Conservation (phyloP, 2,329 filamentous ascomycete genomes). For the Aurifilum marmelostoma region DNA sequence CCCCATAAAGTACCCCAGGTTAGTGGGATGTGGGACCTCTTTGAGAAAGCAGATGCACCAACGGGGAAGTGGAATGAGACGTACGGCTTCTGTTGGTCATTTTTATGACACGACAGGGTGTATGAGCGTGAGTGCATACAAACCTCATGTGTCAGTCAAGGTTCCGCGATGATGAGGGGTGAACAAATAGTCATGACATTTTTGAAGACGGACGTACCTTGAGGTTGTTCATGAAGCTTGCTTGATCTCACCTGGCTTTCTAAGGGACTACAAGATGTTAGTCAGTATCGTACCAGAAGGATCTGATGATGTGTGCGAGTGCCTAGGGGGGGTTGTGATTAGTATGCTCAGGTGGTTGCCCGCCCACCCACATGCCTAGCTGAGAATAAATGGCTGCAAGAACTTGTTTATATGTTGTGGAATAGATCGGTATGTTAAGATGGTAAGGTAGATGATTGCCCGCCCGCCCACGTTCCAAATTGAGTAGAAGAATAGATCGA, state of each 20-base stretch:
- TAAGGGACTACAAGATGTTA: not conserved
- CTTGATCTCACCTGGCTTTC: not conserved
- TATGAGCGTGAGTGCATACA: not conserved
- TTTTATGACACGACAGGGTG: not conserved
- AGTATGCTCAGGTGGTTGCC: not conserved
- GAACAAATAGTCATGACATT: not conserved
- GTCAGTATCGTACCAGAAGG: not conserved
- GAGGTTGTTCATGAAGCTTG: not conserved
- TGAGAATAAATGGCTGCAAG: not conserved
- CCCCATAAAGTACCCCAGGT: not conserved
- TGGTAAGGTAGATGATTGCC: not conserved
- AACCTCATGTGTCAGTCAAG: not conserved
- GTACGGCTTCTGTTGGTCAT: not conserved
- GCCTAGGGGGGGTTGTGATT: not conserved
- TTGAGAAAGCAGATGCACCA: too few species aligned
- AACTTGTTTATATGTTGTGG: not conserved
- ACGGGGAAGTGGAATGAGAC: not conserved
- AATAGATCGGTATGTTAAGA: not conserved
- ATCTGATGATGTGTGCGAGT: not conserved
- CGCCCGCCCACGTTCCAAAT: slow-evolving; percentile 1
- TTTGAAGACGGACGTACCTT: not conserved
- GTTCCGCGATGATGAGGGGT: not conserved
- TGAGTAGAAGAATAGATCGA: not conserved
- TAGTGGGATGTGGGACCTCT: too few species aligned
- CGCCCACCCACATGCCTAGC: not conserved